Base-by-base conservation (phyloP, 805 yeast species). In the Wickerhamomyces queroliae region DNA sequence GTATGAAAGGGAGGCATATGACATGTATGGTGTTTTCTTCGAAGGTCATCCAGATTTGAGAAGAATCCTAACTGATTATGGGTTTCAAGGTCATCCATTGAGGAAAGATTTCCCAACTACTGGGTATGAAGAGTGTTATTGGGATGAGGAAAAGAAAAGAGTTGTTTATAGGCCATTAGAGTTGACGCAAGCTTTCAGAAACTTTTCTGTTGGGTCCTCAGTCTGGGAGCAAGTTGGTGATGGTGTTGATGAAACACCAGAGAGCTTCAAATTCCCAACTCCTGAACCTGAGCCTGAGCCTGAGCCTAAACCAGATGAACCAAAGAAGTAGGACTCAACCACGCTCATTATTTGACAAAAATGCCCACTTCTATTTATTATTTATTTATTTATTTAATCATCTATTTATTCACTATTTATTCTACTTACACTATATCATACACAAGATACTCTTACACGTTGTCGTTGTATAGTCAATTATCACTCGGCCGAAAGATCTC, bases 141-240 rank as follows among this genome's bases (percentile, higher is more conserved):
- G 85, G 65, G 95, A 87, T 63, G 88, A 86, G 61, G 95, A 87
- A 64, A 87, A 87, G 74, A 80, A 86, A 72, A 77, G 95, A 61
- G 80, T 87, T 41, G 86, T 87, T 16, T 87, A 87, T 63, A 95
- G 85, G 65, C 95, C 95, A 31, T 72, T 87, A 57, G 95, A 87
- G 69, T 72, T 87, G 61, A 84, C 95, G 24, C 95, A 87, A 67
- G 95, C 95, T 12, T 87, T 87, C 79, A 79, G 95, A 72, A 83
- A 85, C 70, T 87, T 87, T 68, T 70, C 84, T 21, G 95, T 85
- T 35, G 95, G 95, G 35, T 80, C 91, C 10, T 78, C 91, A 24
- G 88, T 83, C 35, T 87, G 95, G 93, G 95, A 87, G 62, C 95
- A 83, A 50, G 91, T 86, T 50, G 95, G 95, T 42, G 83, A 80